Evolutionary conservation across 176 grass and related monocot species (phyloP), one percentile per base, ranked within the genome.

Genomic region (Oryza longistaminata): DNA sequence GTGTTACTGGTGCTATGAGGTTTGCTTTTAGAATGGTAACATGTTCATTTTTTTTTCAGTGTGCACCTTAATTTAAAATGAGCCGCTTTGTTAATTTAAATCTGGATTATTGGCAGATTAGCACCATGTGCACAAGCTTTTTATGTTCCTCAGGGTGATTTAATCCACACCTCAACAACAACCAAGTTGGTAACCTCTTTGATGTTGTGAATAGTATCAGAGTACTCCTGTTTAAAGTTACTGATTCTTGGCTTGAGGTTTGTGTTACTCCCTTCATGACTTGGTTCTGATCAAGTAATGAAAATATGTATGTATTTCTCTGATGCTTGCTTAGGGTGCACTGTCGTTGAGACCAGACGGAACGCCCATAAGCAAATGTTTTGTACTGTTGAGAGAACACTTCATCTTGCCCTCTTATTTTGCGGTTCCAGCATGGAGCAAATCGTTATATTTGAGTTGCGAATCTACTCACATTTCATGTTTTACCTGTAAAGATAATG

Each of bases 71-170:
- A 44, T 82, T 62, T 80, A 58, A 68, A 67, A 35, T 82, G 72
- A 65, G 48, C 33, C 62, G 70, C 52, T 83, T 81, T 91, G 75
- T 88, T 91, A 53, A 91, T 91, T 70, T 88, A 61, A 81, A 71
- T 87, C 87, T 91, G 81, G 81, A 79, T 91, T 88, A 55, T 87
- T 92, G 87, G 83, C 77, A 88, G 87, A 88, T 92, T 83, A 85
- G 90, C 70, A 75, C 79, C 74, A 86, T 81, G 78, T 86, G 82
- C 64, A 88, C 73, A 74, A 84, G 77, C 64, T 80, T 75, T 77
- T 85, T 83, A 86, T 89, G 83, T 88, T 86, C 69, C 71, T 70
- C 86, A 75, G 79, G 84, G 45, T 84, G 78, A 83, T 85, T 69
- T 69, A 71, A 79, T 78, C 55, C 52, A 42, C 78, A 68, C 81